Base-by-base conservation (phyloP, 176 grass and related monocot genomes). In the Phragmites australis region DNA sequence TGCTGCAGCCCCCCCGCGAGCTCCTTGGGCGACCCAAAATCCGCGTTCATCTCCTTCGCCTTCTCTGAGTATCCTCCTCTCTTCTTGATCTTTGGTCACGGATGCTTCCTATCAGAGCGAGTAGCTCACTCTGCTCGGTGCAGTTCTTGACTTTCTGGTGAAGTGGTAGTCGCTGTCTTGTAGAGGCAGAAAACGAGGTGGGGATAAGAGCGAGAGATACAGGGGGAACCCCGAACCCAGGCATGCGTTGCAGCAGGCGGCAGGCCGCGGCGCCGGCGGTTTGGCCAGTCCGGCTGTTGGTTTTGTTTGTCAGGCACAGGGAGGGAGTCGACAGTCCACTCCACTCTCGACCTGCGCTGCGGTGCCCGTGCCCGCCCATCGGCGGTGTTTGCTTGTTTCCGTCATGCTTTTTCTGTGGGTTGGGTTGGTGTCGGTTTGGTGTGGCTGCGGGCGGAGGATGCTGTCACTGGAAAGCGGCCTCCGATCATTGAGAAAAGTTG, bases 1-100 rank as follows among this genome's bases (percentile, higher is more conserved):
- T 84, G 75, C 87, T 88, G 87, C 32, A 88, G 81, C 7, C 69
- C 76, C 10, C 87, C 87, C 25, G 81, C 87, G 61, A 84, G 81
- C 59, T 84, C 87, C 81, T 83, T 84, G 25, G 87, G 54, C 6
- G 43, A 75, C 14, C 87, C 87, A 26, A 84, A 88, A 44, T 88
- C 87, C 1, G 76, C 76, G 87, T 88, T 88, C 87, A 88, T 88
- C 60, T 65, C 78, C 43, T 45, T 21, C 32, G 23, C 12, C 9
- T 10, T 30, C 49, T n/a, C n/a, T n/a, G n/a, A n/a, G n/a, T n/a
- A n/a, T 32, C n/a, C 15, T 23, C 25, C 41, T 21, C 52, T 66
- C 19, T 76, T 30, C 40, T 9, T 39, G 75, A 66, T 52, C 68
- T 61, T 21, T 63, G 58, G 45, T n/a, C 45, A 78, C 43, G 75